Conservation (phyloP, 2,329 filamentous ascomycete genomes). For the Furcasterigmium sp. region DNA sequence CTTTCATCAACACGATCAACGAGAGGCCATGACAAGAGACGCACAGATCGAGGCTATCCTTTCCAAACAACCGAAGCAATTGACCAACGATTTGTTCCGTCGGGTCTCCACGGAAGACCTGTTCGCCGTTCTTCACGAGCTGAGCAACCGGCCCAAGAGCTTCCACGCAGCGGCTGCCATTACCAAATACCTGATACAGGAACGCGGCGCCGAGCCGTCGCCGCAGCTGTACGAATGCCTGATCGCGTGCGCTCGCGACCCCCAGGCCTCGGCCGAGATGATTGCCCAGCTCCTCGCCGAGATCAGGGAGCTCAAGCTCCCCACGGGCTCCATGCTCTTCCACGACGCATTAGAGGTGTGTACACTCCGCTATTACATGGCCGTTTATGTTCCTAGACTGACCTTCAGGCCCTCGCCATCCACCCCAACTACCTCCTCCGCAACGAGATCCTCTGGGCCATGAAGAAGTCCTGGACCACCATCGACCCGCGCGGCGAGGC, state of each 20-base stretch:
- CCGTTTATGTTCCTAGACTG: constrained; percentile 3
- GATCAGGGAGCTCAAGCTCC: constrained; percentile 59
- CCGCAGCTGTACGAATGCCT: constrained; percentile 66
- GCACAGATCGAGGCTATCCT: neutral
- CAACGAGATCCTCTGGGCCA: constrained; percentile 63
- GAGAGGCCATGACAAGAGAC: no score
- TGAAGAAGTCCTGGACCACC: constrained; percentile 69
- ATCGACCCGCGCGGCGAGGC: constrained; percentile 57
- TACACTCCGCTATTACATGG: neutral
- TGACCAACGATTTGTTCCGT: neutral
- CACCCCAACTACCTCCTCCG: constrained; percentile 83
- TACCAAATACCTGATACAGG: constrained; percentile 53
- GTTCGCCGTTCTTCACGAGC: constrained; percentile 29
- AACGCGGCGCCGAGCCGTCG: constrained; percentile 50
- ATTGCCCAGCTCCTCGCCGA: constrained; percentile 64
- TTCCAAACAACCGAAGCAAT: neutral
- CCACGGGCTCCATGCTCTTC: constrained; percentile 59
- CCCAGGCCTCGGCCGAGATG: constrained; percentile 60
- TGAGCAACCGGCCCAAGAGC: constrained; percentile 28
- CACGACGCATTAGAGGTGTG: constrained; percentile 65
- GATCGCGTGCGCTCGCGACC: constrained; percentile 65
- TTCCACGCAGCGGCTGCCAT: constrained; percentile 35
- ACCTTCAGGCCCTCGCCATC: constrained; percentile 60
- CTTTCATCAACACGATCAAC: no score
- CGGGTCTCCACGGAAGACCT: constrained; percentile 1